Conservation (phyloP, 129 eudicot genomes). For the Chrysanthemum seticuspe region DNA sequence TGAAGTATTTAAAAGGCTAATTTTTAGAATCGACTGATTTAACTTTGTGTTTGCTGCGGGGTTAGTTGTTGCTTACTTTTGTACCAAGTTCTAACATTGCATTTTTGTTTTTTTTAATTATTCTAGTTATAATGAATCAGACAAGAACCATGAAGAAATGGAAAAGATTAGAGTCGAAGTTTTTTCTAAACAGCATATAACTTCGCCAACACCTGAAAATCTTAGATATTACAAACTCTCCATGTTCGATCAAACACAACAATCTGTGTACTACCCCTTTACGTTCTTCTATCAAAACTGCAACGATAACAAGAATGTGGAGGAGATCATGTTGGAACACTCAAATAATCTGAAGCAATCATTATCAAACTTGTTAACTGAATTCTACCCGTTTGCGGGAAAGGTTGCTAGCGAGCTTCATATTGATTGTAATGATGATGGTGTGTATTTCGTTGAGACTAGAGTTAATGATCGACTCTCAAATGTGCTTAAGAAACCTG, state of each 20-base stretch:
- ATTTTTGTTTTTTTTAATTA: no score
- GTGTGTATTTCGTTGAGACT: conserved; percentile 24
- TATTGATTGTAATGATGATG: conserved; percentile 40
- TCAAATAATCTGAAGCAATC: conserved; percentile 25
- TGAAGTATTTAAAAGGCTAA: no score
- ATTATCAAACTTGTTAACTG: conserved; percentile 21
- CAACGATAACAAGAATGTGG: background rate
- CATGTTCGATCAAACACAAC: conserved; percentile 7
- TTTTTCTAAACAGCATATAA: conserved; percentile 14
- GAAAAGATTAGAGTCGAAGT: conserved; percentile 6
- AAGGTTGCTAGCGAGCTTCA: conserved; percentile 23
- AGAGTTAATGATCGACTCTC: conserved; percentile 17
- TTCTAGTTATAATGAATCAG: background rate
- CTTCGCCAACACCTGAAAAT: conserved; percentile 23
- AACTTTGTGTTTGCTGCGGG: no score
- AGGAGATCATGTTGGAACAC: background rate
- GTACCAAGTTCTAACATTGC: no score
- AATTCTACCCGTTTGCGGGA: conserved; percentile 32
- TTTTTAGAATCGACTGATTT: no score
- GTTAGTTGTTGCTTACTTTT: no score
- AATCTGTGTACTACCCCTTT: conserved; percentile 10
- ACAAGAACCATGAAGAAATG: background rate
- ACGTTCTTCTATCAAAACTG: conserved; percentile 17
- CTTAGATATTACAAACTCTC: conserved; percentile 16
- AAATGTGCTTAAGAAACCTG: conserved; percentile 17